A percentile compares a stretch with the other conserved stretches of the same genome.
Evolutionary conservation across 2,329 filamentous ascomycete species (phyloP).

Genomic region (Sporothrix euskadiensis): DNA sequence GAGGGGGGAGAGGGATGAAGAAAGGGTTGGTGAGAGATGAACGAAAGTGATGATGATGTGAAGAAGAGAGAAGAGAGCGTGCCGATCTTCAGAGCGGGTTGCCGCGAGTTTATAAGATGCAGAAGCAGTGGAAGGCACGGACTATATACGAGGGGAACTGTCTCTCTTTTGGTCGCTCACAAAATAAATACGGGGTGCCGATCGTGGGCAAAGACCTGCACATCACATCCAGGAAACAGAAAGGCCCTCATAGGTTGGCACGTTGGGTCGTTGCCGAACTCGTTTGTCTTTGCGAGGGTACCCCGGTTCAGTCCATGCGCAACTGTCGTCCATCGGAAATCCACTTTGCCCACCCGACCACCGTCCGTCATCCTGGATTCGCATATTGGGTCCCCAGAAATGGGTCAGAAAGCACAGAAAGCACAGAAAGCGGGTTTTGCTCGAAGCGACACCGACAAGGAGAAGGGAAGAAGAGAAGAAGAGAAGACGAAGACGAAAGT

Average conservation of each 20-base stretch:
- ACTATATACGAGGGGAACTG: conserved; percentile 4
- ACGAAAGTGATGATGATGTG: neutral
- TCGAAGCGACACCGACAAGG: conserved; percentile 15
- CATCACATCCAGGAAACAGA: neutral
- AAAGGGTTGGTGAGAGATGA: neutral
- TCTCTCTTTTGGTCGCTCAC: neutral
- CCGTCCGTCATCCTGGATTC: neutral
- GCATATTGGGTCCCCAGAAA: neutral
- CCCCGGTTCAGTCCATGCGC: neutral
- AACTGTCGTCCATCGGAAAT: neutral
- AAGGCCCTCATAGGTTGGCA: neutral
- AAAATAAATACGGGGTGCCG: neutral
- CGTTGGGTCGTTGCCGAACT: neutral
- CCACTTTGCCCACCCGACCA: neutral
- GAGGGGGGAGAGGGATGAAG: neutral
- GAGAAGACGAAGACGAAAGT: neutral
- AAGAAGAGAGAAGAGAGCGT: neutral
- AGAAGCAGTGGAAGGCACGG: conserved; percentile 3
- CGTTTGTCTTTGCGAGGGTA: neutral
- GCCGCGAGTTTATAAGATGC: conserved; percentile 1
- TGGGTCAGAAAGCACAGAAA: neutral
- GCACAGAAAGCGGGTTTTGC: neutral
- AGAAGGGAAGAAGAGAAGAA: neutral
- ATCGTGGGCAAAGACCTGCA: neutral
- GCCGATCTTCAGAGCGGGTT: conserved; percentile 17